These are phyloP conservation scores for Hemileia vastatrix DNA, from an alignment of 1,284 basidiomycete species.

Conservation along the genomic window DNA sequence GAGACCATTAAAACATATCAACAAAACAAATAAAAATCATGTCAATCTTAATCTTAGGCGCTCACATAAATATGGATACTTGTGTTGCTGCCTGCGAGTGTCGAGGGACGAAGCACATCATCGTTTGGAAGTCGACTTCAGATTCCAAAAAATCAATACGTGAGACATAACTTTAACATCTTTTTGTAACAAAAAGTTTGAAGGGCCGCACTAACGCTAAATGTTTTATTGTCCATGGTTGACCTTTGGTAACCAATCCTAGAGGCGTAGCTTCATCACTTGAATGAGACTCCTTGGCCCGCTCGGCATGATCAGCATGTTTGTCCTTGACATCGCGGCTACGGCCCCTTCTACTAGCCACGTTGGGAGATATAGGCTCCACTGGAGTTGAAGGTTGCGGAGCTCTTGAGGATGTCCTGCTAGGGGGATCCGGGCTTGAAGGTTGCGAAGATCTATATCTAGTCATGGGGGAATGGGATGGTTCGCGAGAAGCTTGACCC, in stretches of 20 bases:
- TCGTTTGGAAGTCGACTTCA: constrained; percentile 13
- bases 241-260: constrained; percentile 9
- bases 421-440: not conserved
- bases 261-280: constrained; percentile 1
- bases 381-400: not conserved
- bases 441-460: not conserved
- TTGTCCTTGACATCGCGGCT: not conserved
- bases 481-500: not conserved
- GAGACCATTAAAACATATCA: not conserved
- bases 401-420: not conserved
- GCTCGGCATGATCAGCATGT: not conserved
- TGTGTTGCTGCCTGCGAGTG: constrained; percentile 6
- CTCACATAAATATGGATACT: constrained; percentile 19
- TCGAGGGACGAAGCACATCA: constrained; percentile 10
- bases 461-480: not conserved
- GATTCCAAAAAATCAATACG: not conserved
- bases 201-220: constrained; percentile 1
- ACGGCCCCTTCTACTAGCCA: not conserved
- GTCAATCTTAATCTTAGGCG: not conserved
- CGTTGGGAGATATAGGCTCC: not conserved
- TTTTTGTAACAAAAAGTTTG: not conserved
- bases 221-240: constrained; percentile 16
- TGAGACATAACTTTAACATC: not conserved
- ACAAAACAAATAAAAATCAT: not conserved
- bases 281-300: not conserved